Evolutionary conservation across 2,329 filamentous ascomycete genomes (phyloP).

Genomic region (Hymenoscyphus repandus): DNA sequence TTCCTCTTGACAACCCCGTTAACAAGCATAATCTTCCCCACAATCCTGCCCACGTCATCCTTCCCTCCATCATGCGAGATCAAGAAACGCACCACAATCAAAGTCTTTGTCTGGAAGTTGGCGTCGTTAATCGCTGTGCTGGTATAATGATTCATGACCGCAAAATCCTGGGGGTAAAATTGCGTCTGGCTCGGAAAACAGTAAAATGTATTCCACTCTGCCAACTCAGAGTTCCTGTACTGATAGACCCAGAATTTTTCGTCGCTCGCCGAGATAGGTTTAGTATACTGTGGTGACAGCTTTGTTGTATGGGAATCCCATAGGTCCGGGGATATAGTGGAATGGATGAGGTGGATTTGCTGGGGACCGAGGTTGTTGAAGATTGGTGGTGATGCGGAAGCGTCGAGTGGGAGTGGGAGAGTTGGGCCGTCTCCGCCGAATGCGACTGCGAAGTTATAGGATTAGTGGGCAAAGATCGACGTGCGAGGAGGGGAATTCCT

Average conservation of each 20-base stretch:
- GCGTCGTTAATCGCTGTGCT: conserved; percentile 49
- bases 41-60: conserved; percentile 34
- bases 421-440: conserved; percentile 61
- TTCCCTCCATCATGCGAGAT: conserved; percentile 28
- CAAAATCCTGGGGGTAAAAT: conserved; percentile 57
- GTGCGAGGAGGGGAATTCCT: no score
- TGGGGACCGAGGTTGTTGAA: conserved; percentile 45
- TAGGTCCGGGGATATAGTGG: conserved; percentile 42
- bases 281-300: not conserved
- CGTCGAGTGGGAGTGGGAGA: conserved; percentile 48
- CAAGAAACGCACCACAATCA: conserved; percentile 55
- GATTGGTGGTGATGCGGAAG: conserved; percentile 24
- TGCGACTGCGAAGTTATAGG: conserved; percentile 35
- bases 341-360: conserved; percentile 48
- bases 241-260: conserved; percentile 59
- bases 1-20: conserved; percentile 49
- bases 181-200: conserved; percentile 58
- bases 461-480: no score
- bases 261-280: not conserved
- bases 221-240: conserved; percentile 43
- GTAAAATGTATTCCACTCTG: conserved; percentile 56
- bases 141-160: conserved; percentile 53
- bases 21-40: conserved; percentile 49
- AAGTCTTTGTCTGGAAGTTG: conserved; percentile 51
- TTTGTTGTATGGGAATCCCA: conserved; percentile 28